A percentile compares a stretch with the other conserved stretches of the same genome.
Evolutionary conservation across 495 filamentous ascomycete species (phyloP).

Genomic region (Aspergillus avenaceus): DNA sequence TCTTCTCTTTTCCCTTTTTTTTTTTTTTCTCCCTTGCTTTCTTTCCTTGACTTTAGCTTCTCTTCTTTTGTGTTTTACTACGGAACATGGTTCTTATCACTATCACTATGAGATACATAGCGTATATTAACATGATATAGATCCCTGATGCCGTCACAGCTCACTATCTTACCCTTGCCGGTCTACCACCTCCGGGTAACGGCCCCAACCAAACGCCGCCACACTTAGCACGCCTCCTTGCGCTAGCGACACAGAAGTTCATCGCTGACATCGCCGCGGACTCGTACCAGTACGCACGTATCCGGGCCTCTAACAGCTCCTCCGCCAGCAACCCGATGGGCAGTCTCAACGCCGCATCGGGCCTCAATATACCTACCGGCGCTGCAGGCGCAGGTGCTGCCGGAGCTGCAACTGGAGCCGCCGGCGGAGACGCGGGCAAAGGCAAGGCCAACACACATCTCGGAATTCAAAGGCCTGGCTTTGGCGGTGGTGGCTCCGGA

Average conservation of each 20-base stretch:
- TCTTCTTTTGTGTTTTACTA: not conserved
- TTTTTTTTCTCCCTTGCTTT: not conserved
- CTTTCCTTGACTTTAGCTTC: not conserved
- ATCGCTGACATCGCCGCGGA: conserved; percentile 96
- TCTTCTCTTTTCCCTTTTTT: conserved; percentile 2
- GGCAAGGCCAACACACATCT: conserved; percentile 65
- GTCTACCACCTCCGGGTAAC: conserved; percentile 83
- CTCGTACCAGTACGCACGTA: conserved; percentile 94
- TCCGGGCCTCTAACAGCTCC: conserved; percentile 81
- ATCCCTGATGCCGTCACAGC: conserved; percentile 97
- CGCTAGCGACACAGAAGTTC: conserved; percentile 96
- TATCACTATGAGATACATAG: not conserved
- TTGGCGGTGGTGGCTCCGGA: conserved; percentile 86
- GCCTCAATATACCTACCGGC: conserved; percentile 57
- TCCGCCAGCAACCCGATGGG: conserved; percentile 85
- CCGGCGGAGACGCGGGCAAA: conserved; percentile 51
- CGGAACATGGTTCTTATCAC: not conserved
- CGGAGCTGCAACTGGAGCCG: conserved; percentile 49
- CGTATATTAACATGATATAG: conserved; percentile 42
- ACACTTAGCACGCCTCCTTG: conserved; percentile 86
- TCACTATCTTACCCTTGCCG: conserved; percentile 95
- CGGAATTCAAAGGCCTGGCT: conserved; percentile 86
- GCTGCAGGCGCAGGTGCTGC: conserved; percentile 49
- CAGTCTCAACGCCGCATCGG: conserved; percentile 73
- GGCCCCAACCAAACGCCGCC: conserved; percentile 75